phyloP scores from a whole-genome alignment of 345 rosid species.

The Angophora floribunda region DNA sequence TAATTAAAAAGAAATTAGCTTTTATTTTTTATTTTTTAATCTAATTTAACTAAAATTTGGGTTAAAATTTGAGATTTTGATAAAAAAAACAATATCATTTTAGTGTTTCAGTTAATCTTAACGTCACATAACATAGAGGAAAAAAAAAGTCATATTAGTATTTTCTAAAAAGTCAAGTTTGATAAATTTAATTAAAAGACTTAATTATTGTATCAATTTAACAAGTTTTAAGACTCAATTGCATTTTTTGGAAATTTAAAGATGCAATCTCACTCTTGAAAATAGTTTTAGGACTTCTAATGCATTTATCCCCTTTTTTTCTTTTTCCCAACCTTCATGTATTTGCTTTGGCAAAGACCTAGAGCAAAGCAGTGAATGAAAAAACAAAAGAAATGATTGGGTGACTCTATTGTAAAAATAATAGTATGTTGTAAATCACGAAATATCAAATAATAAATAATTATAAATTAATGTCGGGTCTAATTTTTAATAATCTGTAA shows the following conservation, averaged over 20 bases:
- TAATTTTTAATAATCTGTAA: too few species aligned
- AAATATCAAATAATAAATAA: too few species aligned
- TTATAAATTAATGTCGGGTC: too few species aligned
- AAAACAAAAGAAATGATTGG: background rate
- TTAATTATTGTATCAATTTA: background rate
- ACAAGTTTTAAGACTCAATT: accelerated
- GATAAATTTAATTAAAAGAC: background rate
- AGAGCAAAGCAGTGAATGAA: background rate
- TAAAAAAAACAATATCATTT: background rate
- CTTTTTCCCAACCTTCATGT: background rate
- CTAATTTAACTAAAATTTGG: background rate
- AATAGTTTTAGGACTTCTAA: accelerated
- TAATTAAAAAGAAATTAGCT: accelerated
- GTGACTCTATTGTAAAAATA: too few species aligned
- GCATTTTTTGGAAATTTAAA: accelerated
- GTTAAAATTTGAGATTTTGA: background rate
- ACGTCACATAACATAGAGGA: background rate
- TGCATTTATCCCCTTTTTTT: accelerated
- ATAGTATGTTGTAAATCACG: too few species aligned
- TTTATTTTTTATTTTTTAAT: background rate
- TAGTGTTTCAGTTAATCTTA: background rate
- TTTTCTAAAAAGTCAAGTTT: background rate
- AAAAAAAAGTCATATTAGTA: background rate
- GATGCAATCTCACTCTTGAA: accelerated
- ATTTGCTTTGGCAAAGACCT: background rate